Evolutionary conservation across 257 asterid genomes (phyloP), one percentile per base, ranked within the genome.

Genomic region (Fraxinus americana): DNA sequence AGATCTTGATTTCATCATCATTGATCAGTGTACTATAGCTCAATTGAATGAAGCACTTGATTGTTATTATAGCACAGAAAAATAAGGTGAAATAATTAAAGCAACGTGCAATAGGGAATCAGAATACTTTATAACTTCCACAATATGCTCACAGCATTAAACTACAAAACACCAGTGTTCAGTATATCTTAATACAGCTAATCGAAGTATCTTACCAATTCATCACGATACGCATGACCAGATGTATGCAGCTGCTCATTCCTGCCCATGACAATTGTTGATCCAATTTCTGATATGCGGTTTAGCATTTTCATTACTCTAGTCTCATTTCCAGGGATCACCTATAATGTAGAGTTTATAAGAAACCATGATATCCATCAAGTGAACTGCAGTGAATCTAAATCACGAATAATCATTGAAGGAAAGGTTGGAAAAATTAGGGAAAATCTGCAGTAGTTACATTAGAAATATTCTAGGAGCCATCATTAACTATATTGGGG

Each of bases 201-300:
- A 70, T 54, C 71, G 74, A 80, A 23, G 30, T 68, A 78, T 72
- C 89, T 83, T 87, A 96, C 99, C 95, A 96, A 85, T 89, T 96
- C 99, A 68, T 91, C 99, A 70, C 97, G 97, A 88, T 96, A 89
- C 73, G 90, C 99, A 88, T 96, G 99, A 73, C 99, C 99, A 77
- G 99, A 96, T 77, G 98, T 87, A 80, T 93, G 98, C 80, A 96
- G 90, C 83, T 82, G 89, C 83, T 92, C 97, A 79, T 89, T 93
- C 90, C 90, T 96, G 71, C 99, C 99, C 98, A 96, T 93, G 81
- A 96, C 94, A 82, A 96, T 87, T 14, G 89, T 84, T 50, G 99
- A 86, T 82, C 99, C 99, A 43, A 96, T 91, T 73, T 93, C 98
- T 67, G 99, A 89, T 85, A 96, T 80, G 27, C 99, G 98, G 76